These are phyloP conservation scores for Pisolithus albus DNA, from an alignment of 768 basidiomycete species.

Conservation along the genomic window DNA sequence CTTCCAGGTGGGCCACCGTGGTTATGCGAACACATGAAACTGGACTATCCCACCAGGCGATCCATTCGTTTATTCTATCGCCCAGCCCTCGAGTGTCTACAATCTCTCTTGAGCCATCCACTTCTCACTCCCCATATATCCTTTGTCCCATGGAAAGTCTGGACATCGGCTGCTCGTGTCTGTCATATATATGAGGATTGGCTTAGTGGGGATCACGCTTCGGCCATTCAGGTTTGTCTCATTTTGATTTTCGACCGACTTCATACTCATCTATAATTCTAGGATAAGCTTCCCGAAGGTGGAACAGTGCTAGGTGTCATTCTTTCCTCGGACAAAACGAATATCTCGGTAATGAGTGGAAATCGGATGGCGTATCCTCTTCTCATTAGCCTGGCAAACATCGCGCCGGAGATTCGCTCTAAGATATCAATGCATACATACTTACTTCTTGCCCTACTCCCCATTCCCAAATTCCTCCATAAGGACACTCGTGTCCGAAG, in stretches of 20 bases:
- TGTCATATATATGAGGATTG: conserved; percentile 8
- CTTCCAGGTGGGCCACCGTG: too few species aligned
- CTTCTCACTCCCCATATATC: conserved; percentile 19
- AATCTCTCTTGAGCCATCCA: conserved; percentile 20
- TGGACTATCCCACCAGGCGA: too few species aligned
- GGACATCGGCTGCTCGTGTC: conserved; percentile 3
- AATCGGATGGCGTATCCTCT: conserved; percentile 18
- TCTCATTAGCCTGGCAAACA: neutral
- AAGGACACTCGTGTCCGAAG: conserved; percentile 5
- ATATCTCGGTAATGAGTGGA: conserved; percentile 4
- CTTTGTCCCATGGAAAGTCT: conserved; percentile 14
- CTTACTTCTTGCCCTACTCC: conserved; percentile 2
- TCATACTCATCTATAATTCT: conserved; percentile 27
- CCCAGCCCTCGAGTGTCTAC: conserved; percentile 22
- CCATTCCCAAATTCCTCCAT: conserved; percentile 7
- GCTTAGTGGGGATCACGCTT: too few species aligned
- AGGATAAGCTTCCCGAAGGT: conserved; percentile 3
- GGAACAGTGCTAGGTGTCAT: conserved; percentile 1
- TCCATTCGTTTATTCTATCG: conserved; percentile 23
- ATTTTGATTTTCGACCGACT: conserved; percentile 15
- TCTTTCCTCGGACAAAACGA: conserved; percentile 8
- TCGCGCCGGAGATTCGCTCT: too few species aligned
- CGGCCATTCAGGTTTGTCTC: conserved; percentile 19
- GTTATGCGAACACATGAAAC: conserved; percentile 1
- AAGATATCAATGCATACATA: neutral